Percentiles rank a stretch among this genome's conserved stretches.
phyloP scores from a whole-genome alignment of 1,284 basidiomycete species.

The Flammula alnicola region DNA sequence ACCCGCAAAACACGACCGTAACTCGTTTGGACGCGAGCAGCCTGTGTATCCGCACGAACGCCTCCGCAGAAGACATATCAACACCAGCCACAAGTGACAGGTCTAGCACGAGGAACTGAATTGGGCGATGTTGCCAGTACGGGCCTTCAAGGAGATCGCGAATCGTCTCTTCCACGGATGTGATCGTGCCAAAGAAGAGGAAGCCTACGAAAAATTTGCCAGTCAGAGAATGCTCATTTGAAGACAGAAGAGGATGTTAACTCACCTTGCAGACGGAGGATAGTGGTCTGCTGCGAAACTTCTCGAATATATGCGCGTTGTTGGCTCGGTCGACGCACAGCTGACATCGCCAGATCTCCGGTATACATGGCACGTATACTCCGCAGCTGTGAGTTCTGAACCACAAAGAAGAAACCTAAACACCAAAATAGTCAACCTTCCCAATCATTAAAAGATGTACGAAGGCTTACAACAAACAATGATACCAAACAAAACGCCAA shows the following conservation, averaged over 20 bases:
- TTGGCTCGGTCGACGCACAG: conserved; percentile 87
- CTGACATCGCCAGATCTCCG: conserved; percentile 85
- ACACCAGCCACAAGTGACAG: conserved; percentile 87
- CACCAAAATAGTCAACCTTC: not conserved
- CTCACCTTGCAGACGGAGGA: conserved; percentile 86
- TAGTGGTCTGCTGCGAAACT: conserved; percentile 90
- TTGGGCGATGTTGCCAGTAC: conserved; percentile 79
- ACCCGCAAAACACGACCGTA: conserved; percentile 89
- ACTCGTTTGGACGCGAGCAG: conserved; percentile 80
- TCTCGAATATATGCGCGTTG: conserved; percentile 91
- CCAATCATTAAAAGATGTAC: conserved; percentile 14
- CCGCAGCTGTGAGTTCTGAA: conserved; percentile 85
- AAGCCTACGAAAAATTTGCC: conserved; percentile 55
- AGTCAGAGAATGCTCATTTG: not conserved
- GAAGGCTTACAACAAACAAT: conserved; percentile 77
- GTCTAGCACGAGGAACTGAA: conserved; percentile 91
- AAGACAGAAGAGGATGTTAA: not conserved
- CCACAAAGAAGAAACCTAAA: conserved; percentile 91
- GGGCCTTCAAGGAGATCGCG: conserved; percentile 75
- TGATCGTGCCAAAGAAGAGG: conserved; percentile 96
- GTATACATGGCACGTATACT: conserved; percentile 85
- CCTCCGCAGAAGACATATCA: conserved; percentile 95
- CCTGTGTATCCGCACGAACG: conserved; percentile 91
- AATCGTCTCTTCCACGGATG: conserved; percentile 84
- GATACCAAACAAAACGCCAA: conserved; percentile 92